phyloP scores from a whole-genome alignment of 140 eudicot species.

The Senecio squalidus region DNA sequence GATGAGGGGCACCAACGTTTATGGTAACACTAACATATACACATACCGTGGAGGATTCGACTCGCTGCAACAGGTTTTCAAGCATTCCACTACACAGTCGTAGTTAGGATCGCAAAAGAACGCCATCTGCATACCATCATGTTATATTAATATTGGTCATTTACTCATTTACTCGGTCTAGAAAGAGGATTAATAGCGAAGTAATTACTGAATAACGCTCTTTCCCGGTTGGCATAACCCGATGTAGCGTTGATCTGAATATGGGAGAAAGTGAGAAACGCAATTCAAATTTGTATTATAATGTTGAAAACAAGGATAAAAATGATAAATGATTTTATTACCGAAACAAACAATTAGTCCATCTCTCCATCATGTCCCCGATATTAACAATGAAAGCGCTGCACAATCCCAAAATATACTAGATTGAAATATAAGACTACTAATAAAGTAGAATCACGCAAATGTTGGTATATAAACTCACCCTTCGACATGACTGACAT shows the following conservation, averaged over 20 bases:
- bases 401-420: constrained; percentile 13
- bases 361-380: constrained; percentile 81
- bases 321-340: background rate
- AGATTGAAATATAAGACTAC: background rate
- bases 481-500: constrained; percentile 65
- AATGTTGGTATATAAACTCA: constrained; percentile 19
- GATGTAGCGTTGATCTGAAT: constrained; percentile 75
- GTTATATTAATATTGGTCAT: background rate
- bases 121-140: constrained; percentile 39
- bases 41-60: constrained; percentile 64
- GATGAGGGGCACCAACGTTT: background rate
- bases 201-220: constrained; percentile 73
- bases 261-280: background rate
- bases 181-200: constrained; percentile 2
- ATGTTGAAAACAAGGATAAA: background rate
- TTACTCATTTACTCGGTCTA: no score
- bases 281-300: background rate
- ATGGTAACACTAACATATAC: background rate
- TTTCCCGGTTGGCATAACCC: constrained; percentile 56
- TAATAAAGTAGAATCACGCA: background rate
- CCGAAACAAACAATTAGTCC: constrained; percentile 72
- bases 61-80: constrained; percentile 61
- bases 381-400: constrained; percentile 73
- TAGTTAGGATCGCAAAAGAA: constrained; percentile 51
- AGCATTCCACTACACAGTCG: constrained; percentile 53